Evolutionary conservation across 495 filamentous ascomycete genomes (phyloP), one percentile per base, ranked within the genome.

Genomic region (Pyronema omphalodes): DNA sequence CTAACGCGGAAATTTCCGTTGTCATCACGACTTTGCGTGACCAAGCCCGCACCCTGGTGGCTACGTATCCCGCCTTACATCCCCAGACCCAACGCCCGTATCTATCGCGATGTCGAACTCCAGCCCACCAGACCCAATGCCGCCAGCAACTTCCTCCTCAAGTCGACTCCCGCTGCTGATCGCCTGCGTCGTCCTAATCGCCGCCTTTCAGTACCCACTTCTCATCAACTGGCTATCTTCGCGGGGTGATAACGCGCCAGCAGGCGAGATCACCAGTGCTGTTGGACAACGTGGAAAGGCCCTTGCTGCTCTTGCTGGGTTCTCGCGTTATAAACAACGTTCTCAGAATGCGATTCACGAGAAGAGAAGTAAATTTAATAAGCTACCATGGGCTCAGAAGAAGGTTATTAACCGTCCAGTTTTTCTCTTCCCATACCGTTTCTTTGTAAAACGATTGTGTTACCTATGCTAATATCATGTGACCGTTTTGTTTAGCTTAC

Each of bases 251-350:
- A 6, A 33, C 35, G 37, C 1, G 9, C n/a, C 45, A 11, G 15
- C 41, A 54, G 44, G 54, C 46, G 19, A 51, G 60, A 58, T 53
- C 53, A 36, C 55, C 50, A 33, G 58, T 55, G 43, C 45, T 63
- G 44, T 41, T 19, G n/a, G 57, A 54, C 40, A 59, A 49, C 9
- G 57, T 53, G 14, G 60, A 52, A 51, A 65, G 29, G 54, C 67
- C 3, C 57, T 69, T 15, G 60, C 64, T 7, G 66, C 67, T 3
- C 53, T 67, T 11, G 57, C 60, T 33, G 65, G 67, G 7, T 66
- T 65, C 45, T 56, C 58, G 14, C 49, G 55, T 17, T 68, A 69
- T 36, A 58, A 54, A 12, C 55, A 65, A 29, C 59, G 46, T 17
- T 53, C 62, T 37, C 52, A 58, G 37, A 58, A 50, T 11, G 61